Percentiles rank a stretch among this genome's conserved stretches.
Conservation (phyloP, 176 grass and related monocot genomes). For the Avena sativa region DNA sequence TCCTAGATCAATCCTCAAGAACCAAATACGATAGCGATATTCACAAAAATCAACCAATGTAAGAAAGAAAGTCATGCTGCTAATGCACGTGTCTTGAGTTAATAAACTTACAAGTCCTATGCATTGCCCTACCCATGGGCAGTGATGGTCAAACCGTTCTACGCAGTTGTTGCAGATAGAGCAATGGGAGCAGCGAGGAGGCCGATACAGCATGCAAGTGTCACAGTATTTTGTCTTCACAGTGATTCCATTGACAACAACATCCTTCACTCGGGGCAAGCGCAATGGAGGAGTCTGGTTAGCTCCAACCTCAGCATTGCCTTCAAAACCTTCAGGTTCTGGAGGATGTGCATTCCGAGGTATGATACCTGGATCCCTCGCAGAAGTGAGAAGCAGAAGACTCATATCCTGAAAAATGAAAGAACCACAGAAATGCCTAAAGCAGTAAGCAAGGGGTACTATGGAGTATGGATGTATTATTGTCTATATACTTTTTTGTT, state of each 20-base stretch:
- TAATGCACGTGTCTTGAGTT: constrained; percentile 2
- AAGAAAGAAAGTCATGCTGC: not conserved
- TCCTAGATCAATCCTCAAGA: too few relatives aligned
- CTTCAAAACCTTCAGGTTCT: constrained; percentile 80
- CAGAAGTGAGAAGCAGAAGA: constrained; percentile 91
- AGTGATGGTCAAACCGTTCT: constrained; percentile 95
- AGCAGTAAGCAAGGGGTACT: not conserved
- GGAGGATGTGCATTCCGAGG: constrained; percentile 91
- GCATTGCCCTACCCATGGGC: constrained; percentile 97
- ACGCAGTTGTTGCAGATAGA: constrained; percentile 97
- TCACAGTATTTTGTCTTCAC: constrained; percentile 97
- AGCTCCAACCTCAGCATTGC: constrained; percentile 61
- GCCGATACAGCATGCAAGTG: constrained; percentile 94
- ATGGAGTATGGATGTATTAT: not conserved
- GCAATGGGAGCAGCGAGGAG: constrained; percentile 96
- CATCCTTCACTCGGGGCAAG: constrained; percentile 79
- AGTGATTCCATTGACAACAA: constrained; percentile 80
- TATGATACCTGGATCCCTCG: constrained; percentile 92
- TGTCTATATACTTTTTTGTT: not conserved
- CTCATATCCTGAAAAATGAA: constrained; percentile 73
- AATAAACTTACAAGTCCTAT: constrained; percentile 87
- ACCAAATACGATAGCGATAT: not conserved
- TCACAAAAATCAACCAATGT: not conserved
- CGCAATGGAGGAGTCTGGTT: constrained; percentile 73
- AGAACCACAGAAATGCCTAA: constrained; percentile 15